Evolutionary conservation across 2,329 filamentous ascomycete species (phyloP), one percentile per base, ranked within the genome.

Genomic region (Tolypocladium sp.): DNA sequence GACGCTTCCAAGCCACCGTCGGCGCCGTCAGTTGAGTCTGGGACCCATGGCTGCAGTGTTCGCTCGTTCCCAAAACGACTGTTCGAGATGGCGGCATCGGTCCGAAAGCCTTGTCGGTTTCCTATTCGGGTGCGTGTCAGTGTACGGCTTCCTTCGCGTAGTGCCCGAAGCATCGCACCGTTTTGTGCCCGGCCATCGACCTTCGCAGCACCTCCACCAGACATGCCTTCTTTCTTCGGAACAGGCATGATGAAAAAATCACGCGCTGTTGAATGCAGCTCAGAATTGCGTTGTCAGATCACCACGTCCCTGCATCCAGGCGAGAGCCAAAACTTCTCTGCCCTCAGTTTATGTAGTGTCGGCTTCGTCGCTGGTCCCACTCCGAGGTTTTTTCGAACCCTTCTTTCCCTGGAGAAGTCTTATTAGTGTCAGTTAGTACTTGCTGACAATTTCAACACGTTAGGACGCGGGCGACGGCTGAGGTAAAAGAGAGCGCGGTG

Each of bases 21-120:
- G 46, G 83, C 72, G 35, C 82, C 81, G 62, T 87, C 85, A 51
- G 61, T 67, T 20, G 81, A 73, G 64, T 86, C 87, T 8, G 90
- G 85, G 58, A 92, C 84, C 92, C 92, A 97, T 66, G 82, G 87
- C 70, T 96, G 87, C 46, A 97, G 79, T 57, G 85, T 79, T 61
- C 92, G 86, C 73, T 96, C 91, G 60, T 83, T 85, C 55, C 84
- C 80, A 53, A 81, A 76, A 63, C 87, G 83, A 67, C 82, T 83
- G 64, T 89, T 89, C 9, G 92, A 94, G 63, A 97, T 97, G 68
- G 94, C 91, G 40, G 85, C 79, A 70, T 97, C 93, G 30, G 93
- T 97, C 63, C 89, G 87, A 76, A 97, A 97, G 30, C 80, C 82
- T 59, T 82, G 75, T 49, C 84, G 78, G 65, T 82, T 81, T 63